Evolutionary conservation across 2,329 filamentous ascomycete species (phyloP), one percentile per base, ranked within the genome.

Genomic region (Calonectria honghensis): DNA sequence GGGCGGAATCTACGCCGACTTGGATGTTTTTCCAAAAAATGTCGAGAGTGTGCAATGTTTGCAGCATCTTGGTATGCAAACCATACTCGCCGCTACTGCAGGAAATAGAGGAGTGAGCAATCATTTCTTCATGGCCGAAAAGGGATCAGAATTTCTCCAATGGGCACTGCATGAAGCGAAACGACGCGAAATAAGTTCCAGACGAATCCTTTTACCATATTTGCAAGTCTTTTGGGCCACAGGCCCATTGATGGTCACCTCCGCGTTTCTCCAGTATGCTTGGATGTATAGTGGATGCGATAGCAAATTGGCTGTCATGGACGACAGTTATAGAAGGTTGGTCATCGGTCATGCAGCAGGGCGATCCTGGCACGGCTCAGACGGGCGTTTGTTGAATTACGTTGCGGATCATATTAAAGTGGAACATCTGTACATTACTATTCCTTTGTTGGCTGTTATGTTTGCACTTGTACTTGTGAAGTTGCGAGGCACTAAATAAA

Each of bases 61-160:
- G 20, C 57, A 41, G n/a, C 35, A 16, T 16, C 57, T 61, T 1
- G 35, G 11, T 2, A 39, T 27, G 20, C 57, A 61, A 29, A 37
- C n/a, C 57, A 29, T 61, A 3, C 9, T 61, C 1, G 32, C 57
- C 9, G 35, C 57, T 18, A 61, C n/a, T 11, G 24, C 57, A 29
- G 13, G n/a, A 41, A 37, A n/a, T 6, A 4, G 4, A 29, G n/a
- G 35, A 3, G 35, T 39, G 35, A 61, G 35, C 13, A 27, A 41
- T 37, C 32, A 39, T 41, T 61, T 61, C 57, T 61, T 61, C n/a
- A 61, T 61, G 35, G 57, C 35, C 16, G 35, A 61, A 37, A 61
- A 61, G n/a, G 35, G 35, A 18, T 39, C 35, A 6, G 57, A 61
- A 18, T 24, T 41, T 16, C n/a, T 61, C n/a, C 32, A 61, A 37